Conservation (phyloP, 2,329 filamentous ascomycete species). For the Talaromyces islandicus region DNA sequence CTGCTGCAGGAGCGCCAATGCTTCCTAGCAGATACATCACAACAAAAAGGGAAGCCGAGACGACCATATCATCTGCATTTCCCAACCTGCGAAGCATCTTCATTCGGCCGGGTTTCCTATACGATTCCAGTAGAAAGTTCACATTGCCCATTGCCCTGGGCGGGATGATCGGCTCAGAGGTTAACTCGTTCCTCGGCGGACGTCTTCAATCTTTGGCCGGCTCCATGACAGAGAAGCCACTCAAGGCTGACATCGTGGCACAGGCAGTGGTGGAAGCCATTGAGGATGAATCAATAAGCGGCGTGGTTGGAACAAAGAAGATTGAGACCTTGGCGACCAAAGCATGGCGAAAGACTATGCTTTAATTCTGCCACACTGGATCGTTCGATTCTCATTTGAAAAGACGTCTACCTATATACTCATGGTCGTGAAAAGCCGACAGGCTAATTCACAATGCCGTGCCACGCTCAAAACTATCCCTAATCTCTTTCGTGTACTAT, state of each 20-base stretch:
- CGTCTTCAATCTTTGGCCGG: constrained; percentile 75
- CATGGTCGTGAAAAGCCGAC: not conserved
- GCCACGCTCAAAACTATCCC: constrained; percentile 94
- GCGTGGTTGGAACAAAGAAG: constrained; percentile 69
- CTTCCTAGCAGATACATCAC: constrained; percentile 79
- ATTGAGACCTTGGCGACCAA: constrained; percentile 77
- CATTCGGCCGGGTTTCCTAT: constrained; percentile 80
- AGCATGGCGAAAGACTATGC: constrained; percentile 86
- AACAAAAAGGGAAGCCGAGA: constrained; percentile 89
- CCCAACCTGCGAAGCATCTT: constrained; percentile 74
- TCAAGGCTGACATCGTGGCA: constrained; percentile 81
- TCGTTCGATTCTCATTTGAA: not conserved
- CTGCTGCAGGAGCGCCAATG: constrained; percentile 76
- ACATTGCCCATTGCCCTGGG: constrained; percentile 80
- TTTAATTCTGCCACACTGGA: constrained; percentile 44
- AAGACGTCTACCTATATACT: not conserved
- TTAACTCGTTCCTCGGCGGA: constrained; percentile 73
- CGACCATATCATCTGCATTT: constrained; percentile 64
- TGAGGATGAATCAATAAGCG: constrained; percentile 64
- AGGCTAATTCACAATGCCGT: constrained; percentile 69
- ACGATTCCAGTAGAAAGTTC: constrained; percentile 72
- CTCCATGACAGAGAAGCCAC: constrained; percentile 73
- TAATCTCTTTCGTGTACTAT: constrained; percentile 86
- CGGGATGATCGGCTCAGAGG: constrained; percentile 65
- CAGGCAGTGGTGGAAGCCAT: constrained; percentile 87